Conservation (phyloP, 2,329 filamentous ascomycete species). For the Neodidymelliopsis sp. region DNA sequence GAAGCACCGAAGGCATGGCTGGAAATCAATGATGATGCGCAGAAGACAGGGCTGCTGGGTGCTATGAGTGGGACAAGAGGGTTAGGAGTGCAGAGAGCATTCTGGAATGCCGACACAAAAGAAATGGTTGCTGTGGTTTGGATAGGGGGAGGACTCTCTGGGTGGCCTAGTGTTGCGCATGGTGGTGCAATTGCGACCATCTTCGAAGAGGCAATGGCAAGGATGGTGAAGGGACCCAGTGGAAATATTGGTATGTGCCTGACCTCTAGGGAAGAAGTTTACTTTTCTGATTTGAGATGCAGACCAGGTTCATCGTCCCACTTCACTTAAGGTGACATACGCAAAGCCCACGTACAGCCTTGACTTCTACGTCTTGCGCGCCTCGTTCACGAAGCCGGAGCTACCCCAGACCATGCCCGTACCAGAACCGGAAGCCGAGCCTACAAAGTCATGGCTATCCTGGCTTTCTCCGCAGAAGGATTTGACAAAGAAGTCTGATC, state of each 20-base stretch:
- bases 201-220: slow-evolving; percentile 73
- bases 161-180: slow-evolving; percentile 77
- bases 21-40: slow-evolving; percentile 33
- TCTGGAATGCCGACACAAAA: slow-evolving; percentile 66
- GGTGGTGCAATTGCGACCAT: slow-evolving; percentile 74
- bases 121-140: slow-evolving; percentile 70
- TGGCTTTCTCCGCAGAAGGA: slow-evolving; percentile 48
- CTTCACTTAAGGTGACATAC: slow-evolving; percentile 64
- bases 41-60: slow-evolving; percentile 40
- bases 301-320: slow-evolving; percentile 44
- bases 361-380: slow-evolving; percentile 69
- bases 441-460: slow-evolving; percentile 38
- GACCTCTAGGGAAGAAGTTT: not conserved
- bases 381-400: slow-evolving; percentile 49
- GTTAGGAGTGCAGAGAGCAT: slow-evolving; percentile 65
- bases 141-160: slow-evolving; percentile 69
- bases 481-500: slow-evolving; percentile 55
- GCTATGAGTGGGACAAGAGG: slow-evolving; percentile 48
- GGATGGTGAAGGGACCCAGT: slow-evolving; percentile 65
- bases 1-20: slow-evolving; percentile 39
- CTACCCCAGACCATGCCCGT: slow-evolving; percentile 34
- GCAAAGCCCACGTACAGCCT: slow-evolving; percentile 65
- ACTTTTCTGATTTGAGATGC: not conserved
- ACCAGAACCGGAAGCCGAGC: slow-evolving; percentile 31
- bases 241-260: slow-evolving; percentile 36